A percentile compares a stretch with the other conserved stretches of the same genome.
Conservation (phyloP, 2,329 filamentous ascomycete species). For the Nothomitra cinnamomea region DNA sequence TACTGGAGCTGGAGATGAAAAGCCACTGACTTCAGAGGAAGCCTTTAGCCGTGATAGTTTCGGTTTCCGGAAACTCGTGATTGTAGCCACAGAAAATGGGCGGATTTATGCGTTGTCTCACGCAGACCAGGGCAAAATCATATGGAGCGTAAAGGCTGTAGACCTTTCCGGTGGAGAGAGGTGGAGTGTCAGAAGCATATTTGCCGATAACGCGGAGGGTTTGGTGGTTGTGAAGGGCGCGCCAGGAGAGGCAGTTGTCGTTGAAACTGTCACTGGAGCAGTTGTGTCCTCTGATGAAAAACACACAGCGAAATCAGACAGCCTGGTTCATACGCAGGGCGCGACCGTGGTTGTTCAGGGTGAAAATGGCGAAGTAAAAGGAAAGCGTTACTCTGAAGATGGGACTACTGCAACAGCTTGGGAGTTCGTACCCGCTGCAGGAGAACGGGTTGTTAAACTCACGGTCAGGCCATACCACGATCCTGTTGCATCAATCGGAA, state of each 20-base stretch:
- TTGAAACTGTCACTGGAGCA: constrained; percentile 27
- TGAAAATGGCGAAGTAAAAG: constrained; percentile 33
- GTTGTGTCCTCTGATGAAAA: constrained; percentile 17
- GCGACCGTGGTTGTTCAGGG: constrained; percentile 34
- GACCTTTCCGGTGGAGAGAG: constrained; percentile 35
- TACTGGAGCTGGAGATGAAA: constrained; percentile 19
- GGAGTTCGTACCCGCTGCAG: constrained; percentile 51
- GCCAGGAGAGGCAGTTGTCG: constrained; percentile 42
- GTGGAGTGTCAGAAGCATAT: constrained; percentile 53
- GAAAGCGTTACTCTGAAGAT: constrained; percentile 27
- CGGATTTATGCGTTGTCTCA: constrained; percentile 67
- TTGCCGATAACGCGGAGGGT: constrained; percentile 39
- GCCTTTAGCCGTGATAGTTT: constrained; percentile 55
- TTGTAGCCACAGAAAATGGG: constrained; percentile 65
- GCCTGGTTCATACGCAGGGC: constrained; percentile 5
- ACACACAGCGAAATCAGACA: constrained; percentile 27
- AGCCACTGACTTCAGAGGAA: not conserved
- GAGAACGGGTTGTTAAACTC: constrained; percentile 51
- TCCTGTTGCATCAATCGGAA: constrained; percentile 84
- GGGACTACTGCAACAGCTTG: constrained; percentile 30
- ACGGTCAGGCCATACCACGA: constrained; percentile 58
- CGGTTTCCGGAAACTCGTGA: constrained; percentile 71
- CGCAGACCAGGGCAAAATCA: constrained; percentile 51
- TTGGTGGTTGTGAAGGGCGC: constrained; percentile 40
- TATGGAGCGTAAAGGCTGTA: constrained; percentile 56